phyloP scores from a whole-genome alignment of 257 asterid species.

The Striga asiatica region DNA sequence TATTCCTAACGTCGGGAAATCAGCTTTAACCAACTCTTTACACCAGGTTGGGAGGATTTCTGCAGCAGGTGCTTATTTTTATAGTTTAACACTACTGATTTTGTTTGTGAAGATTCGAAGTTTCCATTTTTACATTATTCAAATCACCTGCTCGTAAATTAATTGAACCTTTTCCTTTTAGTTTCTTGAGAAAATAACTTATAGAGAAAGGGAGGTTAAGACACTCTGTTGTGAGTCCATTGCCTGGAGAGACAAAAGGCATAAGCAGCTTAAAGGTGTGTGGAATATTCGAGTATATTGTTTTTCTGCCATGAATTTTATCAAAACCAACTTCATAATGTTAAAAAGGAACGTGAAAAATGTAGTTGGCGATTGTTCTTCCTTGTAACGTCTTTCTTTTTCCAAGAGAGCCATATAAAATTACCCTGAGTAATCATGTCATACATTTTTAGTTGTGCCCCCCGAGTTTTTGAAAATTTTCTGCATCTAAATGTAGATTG shows the following conservation, averaged over 20 bases:
- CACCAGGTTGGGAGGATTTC: conserved; percentile 89
- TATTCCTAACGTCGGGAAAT: conserved; percentile 88
- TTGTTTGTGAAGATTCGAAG: too few relatives aligned
- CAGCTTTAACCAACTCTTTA: conserved; percentile 87
- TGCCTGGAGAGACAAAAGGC: conserved; percentile 74
- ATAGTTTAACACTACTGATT: too few relatives aligned
- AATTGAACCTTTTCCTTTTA: not conserved
- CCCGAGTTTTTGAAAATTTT: not conserved
- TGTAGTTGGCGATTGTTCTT: too few relatives aligned
- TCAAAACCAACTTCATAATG: too few relatives aligned
- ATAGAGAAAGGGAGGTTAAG: conserved; percentile 84
- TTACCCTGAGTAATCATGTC: not conserved
- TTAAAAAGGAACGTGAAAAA: not conserved
- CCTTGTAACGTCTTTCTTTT: too few relatives aligned
- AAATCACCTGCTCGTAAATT: not conserved
- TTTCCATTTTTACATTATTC: not conserved
- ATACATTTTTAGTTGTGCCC: not conserved
- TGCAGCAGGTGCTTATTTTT: conserved; percentile 58
- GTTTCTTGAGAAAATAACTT: conserved; percentile 18
- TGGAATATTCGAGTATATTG: too few relatives aligned
- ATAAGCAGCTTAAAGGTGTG: conserved; percentile 90
- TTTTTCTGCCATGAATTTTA: too few relatives aligned
- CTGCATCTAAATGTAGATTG: conserved; percentile 39
- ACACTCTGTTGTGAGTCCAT: conserved; percentile 61
- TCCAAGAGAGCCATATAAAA: too few relatives aligned